These are phyloP conservation scores for Fusarium sp. DNA, from an alignment of 2,329 filamentous ascomycete species.

Conservation along the genomic window DNA sequence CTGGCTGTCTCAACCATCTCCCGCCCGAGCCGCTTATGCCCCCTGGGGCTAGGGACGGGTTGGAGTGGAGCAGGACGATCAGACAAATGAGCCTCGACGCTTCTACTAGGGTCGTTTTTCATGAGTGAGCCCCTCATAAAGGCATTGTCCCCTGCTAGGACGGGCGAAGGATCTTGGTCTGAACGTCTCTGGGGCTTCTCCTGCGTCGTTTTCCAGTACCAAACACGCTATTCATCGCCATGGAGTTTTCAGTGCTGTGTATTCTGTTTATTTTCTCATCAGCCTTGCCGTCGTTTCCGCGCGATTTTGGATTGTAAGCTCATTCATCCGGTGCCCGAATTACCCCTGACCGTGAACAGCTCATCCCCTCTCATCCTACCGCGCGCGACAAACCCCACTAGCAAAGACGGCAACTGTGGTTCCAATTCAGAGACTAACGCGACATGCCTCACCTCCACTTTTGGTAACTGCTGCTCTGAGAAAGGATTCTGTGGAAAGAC, in stretches of 20 bases:
- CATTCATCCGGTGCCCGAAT: not conserved
- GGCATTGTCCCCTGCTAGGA: slow-evolving; percentile 13
- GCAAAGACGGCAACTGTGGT: slow-evolving; percentile 19
- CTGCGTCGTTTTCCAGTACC: slow-evolving; percentile 4
- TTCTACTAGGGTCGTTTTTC: slow-evolving; percentile 1
- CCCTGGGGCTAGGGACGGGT: not conserved
- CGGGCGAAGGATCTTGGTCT: not conserved
- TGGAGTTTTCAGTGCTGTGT: not conserved
- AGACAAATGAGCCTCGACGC: not conserved
- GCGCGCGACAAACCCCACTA: slow-evolving; percentile 11
- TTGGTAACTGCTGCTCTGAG: slow-evolving; percentile 15
- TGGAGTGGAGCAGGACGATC: slow-evolving; percentile 54
- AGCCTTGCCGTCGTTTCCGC: not conserved
- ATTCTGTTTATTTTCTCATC: not conserved
- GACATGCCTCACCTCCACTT: slow-evolving; percentile 21
- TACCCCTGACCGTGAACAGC: not conserved
- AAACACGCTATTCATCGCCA: not conserved
- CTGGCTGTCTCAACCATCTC: not conserved
- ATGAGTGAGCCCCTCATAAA: slow-evolving; percentile 10
- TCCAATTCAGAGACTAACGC: slow-evolving; percentile 19
- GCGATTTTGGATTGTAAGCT: not conserved
- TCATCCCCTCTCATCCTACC: slow-evolving; percentile 8
- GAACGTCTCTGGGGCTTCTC: not conserved
- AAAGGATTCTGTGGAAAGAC: slow-evolving; percentile 21
- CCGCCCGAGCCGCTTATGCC: not conserved